phyloP scores from a whole-genome alignment of 306 rosid genomes.

The Vigna nakashimae region DNA sequence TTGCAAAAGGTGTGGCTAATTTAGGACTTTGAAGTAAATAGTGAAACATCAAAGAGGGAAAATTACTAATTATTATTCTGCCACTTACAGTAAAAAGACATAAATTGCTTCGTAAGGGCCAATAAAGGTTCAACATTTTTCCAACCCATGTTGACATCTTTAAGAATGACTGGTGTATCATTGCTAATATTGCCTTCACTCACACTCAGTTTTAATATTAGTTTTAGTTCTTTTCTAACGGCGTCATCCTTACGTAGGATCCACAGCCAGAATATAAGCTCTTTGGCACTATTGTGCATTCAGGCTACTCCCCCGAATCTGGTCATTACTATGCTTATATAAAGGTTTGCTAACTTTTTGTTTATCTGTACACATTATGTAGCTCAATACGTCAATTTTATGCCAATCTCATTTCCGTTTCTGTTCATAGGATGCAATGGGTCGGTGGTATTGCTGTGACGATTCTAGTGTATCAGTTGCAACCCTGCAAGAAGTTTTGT shows the following conservation, averaged over 20 bases:
- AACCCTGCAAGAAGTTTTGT: constrained; percentile 81
- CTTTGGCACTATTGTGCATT: constrained; percentile 96
- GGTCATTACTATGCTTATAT: constrained; percentile 98
- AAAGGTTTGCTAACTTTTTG: constrained; percentile 62
- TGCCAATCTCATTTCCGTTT: constrained; percentile 40
- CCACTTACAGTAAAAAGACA: constrained; percentile 14
- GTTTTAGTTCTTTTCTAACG: constrained; percentile 37
- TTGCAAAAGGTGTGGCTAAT: background rate
- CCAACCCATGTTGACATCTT: constrained; percentile 1
- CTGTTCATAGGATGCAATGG: constrained; percentile 79
- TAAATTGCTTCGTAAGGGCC: constrained; percentile 36
- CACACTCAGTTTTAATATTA: background rate
- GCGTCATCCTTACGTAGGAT: constrained; percentile 65
- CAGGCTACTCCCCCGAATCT: constrained; percentile 95
- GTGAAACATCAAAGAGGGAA: constrained; percentile 18
- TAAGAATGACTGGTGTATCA: constrained; percentile 2
- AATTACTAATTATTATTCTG: constrained; percentile 10
- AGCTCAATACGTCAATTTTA: constrained; percentile 15
- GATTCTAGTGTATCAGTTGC: constrained; percentile 87
- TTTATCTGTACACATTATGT: constrained; percentile 5
- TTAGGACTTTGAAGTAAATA: constrained; percentile 9
- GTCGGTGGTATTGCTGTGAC: constrained; percentile 93
- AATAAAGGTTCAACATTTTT: constrained; percentile 10
- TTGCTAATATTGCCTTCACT: background rate
- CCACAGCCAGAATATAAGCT: constrained; percentile 93